Base-by-base conservation (phyloP, 371 early-diverging fungal genomes). In the Amoeboaphelidium occidentale region DNA sequence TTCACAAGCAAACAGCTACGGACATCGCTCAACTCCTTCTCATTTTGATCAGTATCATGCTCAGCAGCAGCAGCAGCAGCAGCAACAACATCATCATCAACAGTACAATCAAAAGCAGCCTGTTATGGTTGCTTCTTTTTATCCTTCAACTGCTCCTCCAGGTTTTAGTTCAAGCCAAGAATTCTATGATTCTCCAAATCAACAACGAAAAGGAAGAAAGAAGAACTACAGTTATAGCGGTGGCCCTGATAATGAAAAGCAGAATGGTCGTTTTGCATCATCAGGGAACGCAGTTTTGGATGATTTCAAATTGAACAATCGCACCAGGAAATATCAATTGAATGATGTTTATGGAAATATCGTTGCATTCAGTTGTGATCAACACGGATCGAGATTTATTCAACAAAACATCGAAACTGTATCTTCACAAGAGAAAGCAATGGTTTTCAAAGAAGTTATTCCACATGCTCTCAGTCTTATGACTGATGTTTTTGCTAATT, bases 401-500 rank as follows among this genome's bases (percentile, higher is more conserved):
- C 99, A 99, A 67, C 97, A 94, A 58, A 92, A 88, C 58, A 69
- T 98, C 4, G 99, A 98, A 59, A 75, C 78, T 0, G 89, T 90
- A 12, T 75, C 76, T 20, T 73, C 67, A 43, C 92, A 91, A 45
- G 97, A 98, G 55, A 90, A 89, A 67, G 79, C 82, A 53, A 72
- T 88, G 59, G 93, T 98, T 14, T 97, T 98, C 70, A 78, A 86
- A 24, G 92, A 97, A 64, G 84, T 99, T 24, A 65, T 81, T 41
- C 89, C 93, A 3, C 77, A 82, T 53, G 78, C 89, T 0, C 64
- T 90, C 28, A 89, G 92, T 50, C 68, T 99, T 42, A 93, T 90
- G 85, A 88, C 90, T 0, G 99, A 99, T 62, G 93, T 98, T 1
- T 99, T 99, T 79, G 99, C 98, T 45, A 99, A 99, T 70, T 99